Conservation (phyloP, 2,329 filamentous ascomycete species). For the Ceratocystis destructans region DNA sequence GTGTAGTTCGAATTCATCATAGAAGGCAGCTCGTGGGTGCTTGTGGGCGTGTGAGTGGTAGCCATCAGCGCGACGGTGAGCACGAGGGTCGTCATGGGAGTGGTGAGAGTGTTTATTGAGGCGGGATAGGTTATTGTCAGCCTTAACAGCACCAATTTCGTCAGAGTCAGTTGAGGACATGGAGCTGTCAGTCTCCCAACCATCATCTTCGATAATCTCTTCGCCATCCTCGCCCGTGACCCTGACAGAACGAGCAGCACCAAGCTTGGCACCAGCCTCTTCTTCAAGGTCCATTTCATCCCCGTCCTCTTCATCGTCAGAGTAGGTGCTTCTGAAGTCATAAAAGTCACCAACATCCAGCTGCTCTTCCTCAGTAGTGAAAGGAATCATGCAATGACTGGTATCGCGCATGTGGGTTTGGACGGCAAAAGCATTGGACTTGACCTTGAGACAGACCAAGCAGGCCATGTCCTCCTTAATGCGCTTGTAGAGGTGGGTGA, state of each 20-base stretch:
- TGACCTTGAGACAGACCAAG: conserved; percentile 72
- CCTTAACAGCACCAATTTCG: conserved; percentile 65
- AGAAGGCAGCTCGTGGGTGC: conserved; percentile 60
- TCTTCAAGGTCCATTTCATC: conserved; percentile 36
- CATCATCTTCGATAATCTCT: conserved; percentile 47
- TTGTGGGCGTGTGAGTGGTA: conserved; percentile 76
- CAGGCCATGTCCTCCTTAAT: conserved; percentile 73
- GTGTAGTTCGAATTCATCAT: conserved; percentile 88
- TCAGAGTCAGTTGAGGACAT: conserved; percentile 79
- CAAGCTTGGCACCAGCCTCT: conserved; percentile 54
- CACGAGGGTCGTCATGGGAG: conserved; percentile 53
- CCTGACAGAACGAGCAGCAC: conserved; percentile 43
- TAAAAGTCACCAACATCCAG: conserved; percentile 93
- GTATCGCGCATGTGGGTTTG: conserved; percentile 98
- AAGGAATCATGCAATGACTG: conserved; percentile 93
- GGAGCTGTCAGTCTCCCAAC: conserved; percentile 91
- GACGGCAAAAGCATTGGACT: conserved; percentile 62
- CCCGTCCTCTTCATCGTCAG: conserved; percentile 55
- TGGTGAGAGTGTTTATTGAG: conserved; percentile 64
- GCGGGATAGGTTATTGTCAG: conserved; percentile 55
- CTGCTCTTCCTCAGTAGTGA: conserved; percentile 75
- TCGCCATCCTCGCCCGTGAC: conserved; percentile 38
- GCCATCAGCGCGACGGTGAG: conserved; percentile 61
- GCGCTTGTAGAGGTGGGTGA: conserved; percentile 65
- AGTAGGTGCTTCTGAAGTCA: conserved; percentile 92